A percentile compares a stretch with the other conserved stretches of the same genome.
phyloP scores from a whole-genome alignment of 257 asterid genomes.

The Solanum paucissectum region DNA sequence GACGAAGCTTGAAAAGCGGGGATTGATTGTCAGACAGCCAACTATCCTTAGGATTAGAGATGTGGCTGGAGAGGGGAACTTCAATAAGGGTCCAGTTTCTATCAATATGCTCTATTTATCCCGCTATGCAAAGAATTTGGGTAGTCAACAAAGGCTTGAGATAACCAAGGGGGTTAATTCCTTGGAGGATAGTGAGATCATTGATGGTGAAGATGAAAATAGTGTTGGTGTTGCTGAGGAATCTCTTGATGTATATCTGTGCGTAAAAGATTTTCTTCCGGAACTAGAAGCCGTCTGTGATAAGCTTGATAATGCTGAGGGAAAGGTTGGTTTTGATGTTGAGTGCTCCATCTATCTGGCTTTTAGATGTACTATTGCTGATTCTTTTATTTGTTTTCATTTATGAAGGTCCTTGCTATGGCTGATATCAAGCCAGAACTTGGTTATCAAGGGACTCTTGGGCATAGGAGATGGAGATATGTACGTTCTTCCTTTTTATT shows the following conservation, averaged over 20 bases:
- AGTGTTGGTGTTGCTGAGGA: slow-evolving; percentile 31
- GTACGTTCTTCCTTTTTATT: slow-evolving; percentile 19
- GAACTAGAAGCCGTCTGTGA: slow-evolving; percentile 66
- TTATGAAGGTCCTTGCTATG: slow-evolving; percentile 65
- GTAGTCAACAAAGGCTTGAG: slow-evolving; percentile 79
- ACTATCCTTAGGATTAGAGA: slow-evolving; percentile 60
- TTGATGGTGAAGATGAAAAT: slow-evolving; percentile 29
- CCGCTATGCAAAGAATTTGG: slow-evolving; percentile 78
- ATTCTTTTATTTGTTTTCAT: slow-evolving; percentile 8
- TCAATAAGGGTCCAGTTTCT: slow-evolving; percentile 26
- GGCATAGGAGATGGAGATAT: slow-evolving; percentile 84
- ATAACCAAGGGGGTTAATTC: slow-evolving; percentile 50
- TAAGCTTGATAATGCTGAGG: slow-evolving; percentile 70
- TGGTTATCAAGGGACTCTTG: slow-evolving; percentile 51
- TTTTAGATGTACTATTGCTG: slow-evolving; percentile 11
- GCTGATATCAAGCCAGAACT: slow-evolving; percentile 74
- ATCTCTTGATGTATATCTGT: slow-evolving; percentile 39
- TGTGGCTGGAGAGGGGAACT: slow-evolving; percentile 24
- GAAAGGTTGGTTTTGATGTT: slow-evolving; percentile 45
- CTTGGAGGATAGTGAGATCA: slow-evolving; percentile 27
- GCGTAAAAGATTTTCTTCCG: slow-evolving; percentile 66
- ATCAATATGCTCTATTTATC: slow-evolving; percentile 74
- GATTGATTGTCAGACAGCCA: slow-evolving; percentile 68
- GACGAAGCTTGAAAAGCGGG: slow-evolving; percentile 68
- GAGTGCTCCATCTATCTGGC: slow-evolving; percentile 3